Base-by-base conservation (phyloP, 2,329 filamentous ascomycete genomes). In the Bipolaris gigantea region DNA sequence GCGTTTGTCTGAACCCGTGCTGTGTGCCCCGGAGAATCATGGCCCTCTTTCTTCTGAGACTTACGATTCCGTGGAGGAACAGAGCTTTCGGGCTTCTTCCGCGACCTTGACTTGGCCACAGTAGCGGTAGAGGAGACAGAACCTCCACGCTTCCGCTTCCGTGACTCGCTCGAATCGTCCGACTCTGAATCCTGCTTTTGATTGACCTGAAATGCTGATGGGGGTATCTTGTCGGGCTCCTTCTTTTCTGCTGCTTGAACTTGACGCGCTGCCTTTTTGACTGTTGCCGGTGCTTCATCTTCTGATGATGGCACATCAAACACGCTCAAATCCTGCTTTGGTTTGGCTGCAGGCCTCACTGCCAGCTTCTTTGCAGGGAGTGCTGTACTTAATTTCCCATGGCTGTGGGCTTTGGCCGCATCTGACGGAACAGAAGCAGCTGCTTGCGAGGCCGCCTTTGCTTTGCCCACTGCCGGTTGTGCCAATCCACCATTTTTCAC, bases 61-160 rank as follows among this genome's bases (percentile, higher is more conserved):
- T 72, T 72, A 42, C 60, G 64, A 41, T 61, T 65, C 21, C 61
- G 61, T 33, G 62, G 62, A 43, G 59, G 50, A 7, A 50, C 47
- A 21, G 60, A 55, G 7, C 27, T 19, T 23, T 59, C 59, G n/a
- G 25, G 42, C 18, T 53, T 52, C 8, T 41, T 54, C 15, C 52
- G 59, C 25, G 36, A 5, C 2, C n/a, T 11, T 25, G 53, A 19
- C 40, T 60, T 65, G n/a, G 48, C 38, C 13, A 56, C 48, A 18
- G 52, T 45, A 23, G 38, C 33, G 11, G 56, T 48, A 16, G 63
- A 64, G 15, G 60, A 62, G 5, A 60, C 50, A 10, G 66, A 67
- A 4, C 53, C 62, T 27, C 59, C 57, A 38, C 71, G 60, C 53
- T 73, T 74, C 16, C 72, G 66, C 53, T 71, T 73, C 32, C 64